Base-by-base conservation (phyloP, 2,329 filamentous ascomycete genomes). In the Coniochaeta prunicola region DNA sequence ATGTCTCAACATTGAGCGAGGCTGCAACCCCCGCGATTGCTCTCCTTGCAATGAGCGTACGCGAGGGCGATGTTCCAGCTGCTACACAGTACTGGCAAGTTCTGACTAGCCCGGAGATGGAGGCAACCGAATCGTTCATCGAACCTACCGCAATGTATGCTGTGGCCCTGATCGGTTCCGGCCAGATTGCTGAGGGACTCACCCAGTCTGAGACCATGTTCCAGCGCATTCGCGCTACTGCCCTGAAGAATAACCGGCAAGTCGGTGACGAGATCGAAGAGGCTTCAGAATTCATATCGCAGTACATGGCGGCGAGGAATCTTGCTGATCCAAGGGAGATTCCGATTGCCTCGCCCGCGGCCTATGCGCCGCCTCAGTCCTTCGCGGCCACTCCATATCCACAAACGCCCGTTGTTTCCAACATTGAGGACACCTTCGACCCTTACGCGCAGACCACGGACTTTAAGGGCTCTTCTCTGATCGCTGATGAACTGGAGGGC, bases 61-160 rank as follows among this genome's bases (percentile, higher is more conserved):
- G 93, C 59, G 82, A 85, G 63, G 91, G 90, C 60, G 88, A 96
- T 72, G 84, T 96, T 60, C 79, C 86, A 26, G 83, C 85, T 58
- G 92, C 92, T 56, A 83, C 88, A 63, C 82, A 86, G 63, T 93
- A 91, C 76, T 97, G 93, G 92, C 82, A 85, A 57, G 79, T 90
- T 59, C 78, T 97, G 58, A 85, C 81, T 63, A 81, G 78, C 40
- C 80, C 86, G 2, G 81, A 85, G 60, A 79, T 84, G 67, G 77
- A 80, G 57, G 80, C 85, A 34, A 81, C 82, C 13, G 71, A 80
- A 58, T 78, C 85, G 33, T 88, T 96, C 72, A 89, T 96, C 62
- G 92, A 96, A 75, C 90, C 92, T 26, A 89, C 91, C 13, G 85
- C 90, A 59, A 96, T 97, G 91, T 96, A 93, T 68, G 86, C 90